phyloP scores from a whole-genome alignment of 1,284 basidiomycete genomes.

The Trichosporon asahii region DNA sequence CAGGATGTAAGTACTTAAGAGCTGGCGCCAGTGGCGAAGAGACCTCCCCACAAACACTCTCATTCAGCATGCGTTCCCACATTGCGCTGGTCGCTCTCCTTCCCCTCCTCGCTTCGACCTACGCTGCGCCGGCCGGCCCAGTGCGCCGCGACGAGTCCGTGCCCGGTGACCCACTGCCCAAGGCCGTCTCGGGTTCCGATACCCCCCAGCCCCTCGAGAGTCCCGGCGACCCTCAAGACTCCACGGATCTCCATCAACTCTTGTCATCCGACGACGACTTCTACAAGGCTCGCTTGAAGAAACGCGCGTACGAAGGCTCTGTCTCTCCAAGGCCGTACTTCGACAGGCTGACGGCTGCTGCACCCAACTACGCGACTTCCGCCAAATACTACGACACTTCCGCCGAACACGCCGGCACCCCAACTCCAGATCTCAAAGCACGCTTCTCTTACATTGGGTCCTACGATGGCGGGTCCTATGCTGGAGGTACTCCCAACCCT shows the following conservation, averaged over 20 bases:
- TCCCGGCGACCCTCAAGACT: not conserved
- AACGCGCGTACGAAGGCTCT: not conserved
- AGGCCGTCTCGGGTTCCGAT: not conserved
- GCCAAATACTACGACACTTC: too few species aligned
- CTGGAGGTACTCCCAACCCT: too few species aligned
- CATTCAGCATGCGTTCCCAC: constrained; percentile 30
- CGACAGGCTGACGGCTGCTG: too few species aligned
- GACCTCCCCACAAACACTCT: not conserved
- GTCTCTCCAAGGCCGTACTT: too few species aligned
- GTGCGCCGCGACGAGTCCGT: not conserved
- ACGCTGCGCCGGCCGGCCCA: not conserved
- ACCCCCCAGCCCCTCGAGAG: not conserved
- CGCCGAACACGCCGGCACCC: too few species aligned
- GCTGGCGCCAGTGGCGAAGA: not conserved
- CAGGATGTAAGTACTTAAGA: not conserved
- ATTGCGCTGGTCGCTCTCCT: not conserved
- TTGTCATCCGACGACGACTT: not conserved
- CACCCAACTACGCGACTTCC: too few species aligned
- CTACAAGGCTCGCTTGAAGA: too few species aligned
- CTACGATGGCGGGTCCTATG: too few species aligned
- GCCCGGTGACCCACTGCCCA: not conserved
- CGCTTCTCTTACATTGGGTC: too few species aligned
- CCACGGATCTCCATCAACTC: not conserved
- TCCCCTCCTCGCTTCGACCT: not conserved
- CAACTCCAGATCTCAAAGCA: too few species aligned